A percentile compares a stretch with the other conserved stretches of the same genome.
These are phyloP conservation scores for Candida krabiensis DNA, from an alignment of 805 yeast species.

Conservation along the genomic window DNA sequence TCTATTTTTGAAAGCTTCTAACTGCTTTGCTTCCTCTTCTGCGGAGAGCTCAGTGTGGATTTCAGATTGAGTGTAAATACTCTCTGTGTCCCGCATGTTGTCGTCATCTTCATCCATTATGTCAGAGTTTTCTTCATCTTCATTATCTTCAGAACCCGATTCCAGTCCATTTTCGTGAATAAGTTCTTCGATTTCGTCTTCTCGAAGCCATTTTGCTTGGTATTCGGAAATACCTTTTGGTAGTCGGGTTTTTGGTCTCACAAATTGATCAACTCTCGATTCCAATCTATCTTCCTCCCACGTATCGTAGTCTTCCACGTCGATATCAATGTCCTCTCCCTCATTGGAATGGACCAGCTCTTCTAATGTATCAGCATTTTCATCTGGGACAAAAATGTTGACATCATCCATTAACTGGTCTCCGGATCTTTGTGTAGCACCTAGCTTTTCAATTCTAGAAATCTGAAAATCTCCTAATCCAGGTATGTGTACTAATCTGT, in stretches of 20 bases:
- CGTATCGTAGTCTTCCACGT: slow-evolving; percentile 36
- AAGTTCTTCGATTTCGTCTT: slow-evolving; percentile 50
- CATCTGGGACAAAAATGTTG: slow-evolving; percentile 33
- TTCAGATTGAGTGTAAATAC: slow-evolving; percentile 39
- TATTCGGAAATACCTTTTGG: slow-evolving; percentile 78
- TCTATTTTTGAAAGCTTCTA: slow-evolving; percentile 61
- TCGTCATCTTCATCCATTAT: slow-evolving; percentile 41
- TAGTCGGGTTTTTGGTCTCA: slow-evolving; percentile 37
- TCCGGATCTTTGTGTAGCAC: slow-evolving; percentile 15
- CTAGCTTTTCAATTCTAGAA: slow-evolving; percentile 57
- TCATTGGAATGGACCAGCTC: slow-evolving; percentile 51
- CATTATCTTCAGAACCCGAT: slow-evolving; percentile 41
- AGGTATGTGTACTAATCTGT: slow-evolving; percentile 81
- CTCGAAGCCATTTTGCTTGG: slow-evolving; percentile 73
- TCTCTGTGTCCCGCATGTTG: slow-evolving; percentile 30
- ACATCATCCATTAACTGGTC: slow-evolving; percentile 22
- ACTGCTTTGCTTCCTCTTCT: slow-evolving; percentile 82
- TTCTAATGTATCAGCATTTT: slow-evolving; percentile 56
- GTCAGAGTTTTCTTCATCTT: slow-evolving; percentile 38
- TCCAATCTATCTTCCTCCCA: slow-evolving; percentile 21
- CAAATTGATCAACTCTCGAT: slow-evolving; percentile 24
- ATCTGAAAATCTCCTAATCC: slow-evolving; percentile 88
- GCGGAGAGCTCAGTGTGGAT: slow-evolving; percentile 70
- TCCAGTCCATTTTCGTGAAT: slow-evolving; percentile 42
- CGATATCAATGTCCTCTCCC: slow-evolving; percentile 36